phyloP scores from a whole-genome alignment of 78 protist species.

The Speleostelium caveatum region DNA sequence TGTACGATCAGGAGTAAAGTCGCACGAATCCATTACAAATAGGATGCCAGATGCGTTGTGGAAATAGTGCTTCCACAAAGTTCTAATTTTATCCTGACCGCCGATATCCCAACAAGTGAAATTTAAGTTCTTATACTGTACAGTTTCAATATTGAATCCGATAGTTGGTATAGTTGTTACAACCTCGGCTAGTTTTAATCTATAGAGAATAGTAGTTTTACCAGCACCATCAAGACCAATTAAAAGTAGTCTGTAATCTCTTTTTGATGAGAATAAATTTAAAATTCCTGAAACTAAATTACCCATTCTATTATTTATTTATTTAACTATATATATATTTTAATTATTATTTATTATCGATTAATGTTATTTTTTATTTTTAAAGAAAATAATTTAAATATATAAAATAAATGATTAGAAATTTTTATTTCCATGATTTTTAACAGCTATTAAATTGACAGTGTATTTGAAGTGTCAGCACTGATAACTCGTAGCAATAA shows the following conservation, averaged over 20 bases:
- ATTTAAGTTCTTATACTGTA: constrained; percentile 90
- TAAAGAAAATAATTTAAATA: too few species aligned
- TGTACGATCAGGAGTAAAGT: constrained; percentile 90
- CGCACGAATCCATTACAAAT: constrained; percentile 91
- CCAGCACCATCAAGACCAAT: constrained; percentile 96
- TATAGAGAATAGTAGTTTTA: constrained; percentile 86
- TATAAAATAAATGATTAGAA: too few species aligned
- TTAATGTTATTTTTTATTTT: too few species aligned
- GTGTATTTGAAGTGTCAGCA: too few species aligned
- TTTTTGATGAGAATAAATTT: constrained; percentile 17
- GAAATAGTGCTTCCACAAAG: constrained; percentile 92
- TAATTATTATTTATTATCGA: too few species aligned
- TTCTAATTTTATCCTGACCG: constrained; percentile 93
- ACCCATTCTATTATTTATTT: too few species aligned
- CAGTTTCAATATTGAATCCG: constrained; percentile 71
- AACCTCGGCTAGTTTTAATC: constrained; percentile 83
- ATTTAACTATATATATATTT: too few species aligned
- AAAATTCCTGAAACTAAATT: too few species aligned
- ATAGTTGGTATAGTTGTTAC: constrained; percentile 80
- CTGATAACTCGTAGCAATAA: too few species aligned
- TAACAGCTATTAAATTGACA: too few species aligned
- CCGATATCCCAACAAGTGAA: too few species aligned
- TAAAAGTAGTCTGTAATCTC: constrained; percentile 87
- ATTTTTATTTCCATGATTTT: too few species aligned
- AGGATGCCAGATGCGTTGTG: constrained; percentile 91